These are phyloP conservation scores for Melaleuca alternifolia DNA, from an alignment of 345 rosid species.

Conservation along the genomic window DNA sequence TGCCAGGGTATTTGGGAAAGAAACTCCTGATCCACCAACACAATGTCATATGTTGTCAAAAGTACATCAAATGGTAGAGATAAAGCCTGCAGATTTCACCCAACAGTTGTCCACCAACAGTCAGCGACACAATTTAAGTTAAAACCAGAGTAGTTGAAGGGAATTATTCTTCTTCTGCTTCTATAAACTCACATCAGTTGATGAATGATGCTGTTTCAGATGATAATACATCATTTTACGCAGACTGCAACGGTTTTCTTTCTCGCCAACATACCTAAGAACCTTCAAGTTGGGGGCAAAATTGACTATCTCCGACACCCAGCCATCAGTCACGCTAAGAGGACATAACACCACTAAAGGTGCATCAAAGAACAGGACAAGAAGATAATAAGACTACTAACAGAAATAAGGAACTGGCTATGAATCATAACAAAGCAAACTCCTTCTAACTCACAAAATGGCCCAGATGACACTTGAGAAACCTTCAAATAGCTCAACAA, in stretches of 20 bases:
- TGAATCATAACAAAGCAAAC: not conserved
- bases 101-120: not conserved
- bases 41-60: slow-evolving; percentile 73
- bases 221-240: slow-evolving; percentile 41
- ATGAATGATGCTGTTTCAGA: slow-evolving; percentile 17
- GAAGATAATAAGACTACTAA: not conserved
- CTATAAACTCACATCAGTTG: slow-evolving; percentile 28
- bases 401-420: not conserved
- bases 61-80: slow-evolving; percentile 64
- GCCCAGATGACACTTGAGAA: slow-evolving; percentile 36
- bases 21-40: slow-evolving; percentile 64
- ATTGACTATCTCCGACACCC: slow-evolving; percentile 64
- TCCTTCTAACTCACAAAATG: slow-evolving; percentile 51
- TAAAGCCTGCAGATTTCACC: slow-evolving; percentile 26
- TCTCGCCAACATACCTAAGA: slow-evolving; percentile 76
- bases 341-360: slow-evolving; percentile 78
- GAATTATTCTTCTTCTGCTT: not conserved
- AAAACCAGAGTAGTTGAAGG: not conserved
- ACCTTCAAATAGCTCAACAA: slow-evolving; percentile 69
- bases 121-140: not conserved
- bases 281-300: slow-evolving; percentile 56
- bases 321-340: slow-evolving; percentile 79
- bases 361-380: not conserved
- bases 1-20: slow-evolving; percentile 86
- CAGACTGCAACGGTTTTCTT: slow-evolving; percentile 38